These are phyloP conservation scores for Picea glauca DNA, from an alignment of 75 land plant genomes.

Conservation along the genomic window DNA sequence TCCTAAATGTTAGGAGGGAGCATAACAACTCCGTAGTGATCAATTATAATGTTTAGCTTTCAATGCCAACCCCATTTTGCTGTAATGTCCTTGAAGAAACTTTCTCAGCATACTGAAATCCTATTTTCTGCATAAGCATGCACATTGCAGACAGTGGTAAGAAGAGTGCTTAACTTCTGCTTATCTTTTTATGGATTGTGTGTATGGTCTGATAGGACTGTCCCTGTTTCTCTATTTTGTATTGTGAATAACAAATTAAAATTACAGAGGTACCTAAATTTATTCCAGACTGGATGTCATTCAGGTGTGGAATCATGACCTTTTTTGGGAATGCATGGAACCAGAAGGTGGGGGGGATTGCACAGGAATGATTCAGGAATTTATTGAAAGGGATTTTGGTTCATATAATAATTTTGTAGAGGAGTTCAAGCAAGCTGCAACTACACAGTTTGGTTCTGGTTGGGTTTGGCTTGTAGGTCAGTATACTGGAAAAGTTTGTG, in stretches of 20 bases:
- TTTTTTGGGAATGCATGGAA: constrained; percentile 84
- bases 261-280: constrained; percentile 4
- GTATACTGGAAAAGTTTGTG: constrained; percentile 9
- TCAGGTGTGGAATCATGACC: constrained; percentile 89
- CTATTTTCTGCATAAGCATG: neutral
- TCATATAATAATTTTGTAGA: constrained; percentile 58
- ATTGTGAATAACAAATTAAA: neutral
- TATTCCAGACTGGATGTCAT: neutral
- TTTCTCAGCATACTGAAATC: no score
- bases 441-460: constrained; percentile 90
- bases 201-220: neutral
- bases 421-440: constrained; percentile 74
- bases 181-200: neutral
- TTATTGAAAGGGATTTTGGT: constrained; percentile 81
- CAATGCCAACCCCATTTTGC: no score
- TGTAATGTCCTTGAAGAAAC: no score
- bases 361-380: constrained; percentile 49
- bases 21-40: no score
- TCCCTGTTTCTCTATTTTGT: neutral
- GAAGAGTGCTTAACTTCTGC: neutral
- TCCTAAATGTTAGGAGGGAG: no score
- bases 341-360: constrained; percentile 81
- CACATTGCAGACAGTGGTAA: neutral
- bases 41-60: no score
- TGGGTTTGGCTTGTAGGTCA: constrained; percentile 94